phyloP scores from a whole-genome alignment of 2,329 filamentous ascomycete species.

The Madurella fahalii region DNA sequence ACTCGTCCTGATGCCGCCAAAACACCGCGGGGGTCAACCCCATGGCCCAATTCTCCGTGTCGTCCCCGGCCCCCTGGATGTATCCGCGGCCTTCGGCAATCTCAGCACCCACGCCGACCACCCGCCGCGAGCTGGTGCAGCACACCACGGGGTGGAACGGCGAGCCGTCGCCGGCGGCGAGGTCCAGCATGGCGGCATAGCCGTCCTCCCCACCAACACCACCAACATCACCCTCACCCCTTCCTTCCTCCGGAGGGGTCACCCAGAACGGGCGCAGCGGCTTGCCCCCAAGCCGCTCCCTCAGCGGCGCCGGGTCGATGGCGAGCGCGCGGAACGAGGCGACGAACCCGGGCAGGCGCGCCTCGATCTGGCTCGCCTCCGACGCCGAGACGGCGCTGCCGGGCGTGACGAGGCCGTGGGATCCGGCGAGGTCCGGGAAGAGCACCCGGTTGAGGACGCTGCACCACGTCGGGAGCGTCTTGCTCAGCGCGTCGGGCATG shows the following conservation, averaged over 20 bases:
- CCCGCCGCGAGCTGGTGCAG: slow-evolving; percentile 75
- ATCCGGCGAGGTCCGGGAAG: slow-evolving; percentile 54
- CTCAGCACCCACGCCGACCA: slow-evolving; percentile 63
- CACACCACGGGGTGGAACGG: slow-evolving; percentile 72
- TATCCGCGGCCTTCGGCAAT: slow-evolving; percentile 63
- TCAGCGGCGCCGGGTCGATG: slow-evolving; percentile 53
- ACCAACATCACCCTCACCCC: too few species aligned
- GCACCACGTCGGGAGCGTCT: slow-evolving; percentile 93
- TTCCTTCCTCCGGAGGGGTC: slow-evolving; percentile 42
- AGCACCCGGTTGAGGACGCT: slow-evolving; percentile 76
- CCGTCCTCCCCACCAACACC: not conserved
- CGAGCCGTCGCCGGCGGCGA: slow-evolving; percentile 24
- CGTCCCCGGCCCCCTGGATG: slow-evolving; percentile 91
- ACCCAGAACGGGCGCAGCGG: slow-evolving; percentile 79
- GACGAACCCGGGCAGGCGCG: slow-evolving; percentile 54
- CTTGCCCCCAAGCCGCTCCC: slow-evolving; percentile 54
- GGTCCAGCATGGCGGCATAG: slow-evolving; percentile 4
- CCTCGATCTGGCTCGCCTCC: slow-evolving; percentile 74
- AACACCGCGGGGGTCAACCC: slow-evolving; percentile 76
- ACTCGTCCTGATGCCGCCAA: slow-evolving; percentile 62
- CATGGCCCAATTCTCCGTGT: slow-evolving; percentile 87
- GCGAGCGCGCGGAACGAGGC: slow-evolving; percentile 50
- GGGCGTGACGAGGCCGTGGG: slow-evolving; percentile 62
- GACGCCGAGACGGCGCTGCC: slow-evolving; percentile 67
- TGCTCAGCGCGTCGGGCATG: slow-evolving; percentile 92